Conservation (phyloP, 176 grass and related monocot species). For the Zizania latifolia region DNA sequence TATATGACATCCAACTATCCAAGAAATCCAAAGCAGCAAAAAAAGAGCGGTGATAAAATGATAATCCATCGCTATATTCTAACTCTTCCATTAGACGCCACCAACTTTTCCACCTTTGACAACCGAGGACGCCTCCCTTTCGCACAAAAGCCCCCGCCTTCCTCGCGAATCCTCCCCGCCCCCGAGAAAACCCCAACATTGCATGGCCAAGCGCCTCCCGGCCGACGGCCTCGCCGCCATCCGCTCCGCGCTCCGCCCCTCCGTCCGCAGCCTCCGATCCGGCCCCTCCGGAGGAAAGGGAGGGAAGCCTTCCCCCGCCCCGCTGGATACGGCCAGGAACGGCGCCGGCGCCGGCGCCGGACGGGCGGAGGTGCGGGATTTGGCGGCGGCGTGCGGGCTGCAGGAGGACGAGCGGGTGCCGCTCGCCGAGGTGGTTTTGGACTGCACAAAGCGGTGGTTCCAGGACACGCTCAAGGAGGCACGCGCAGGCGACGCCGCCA, state of each 20-base stretch:
- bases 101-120: constrained; percentile 32
- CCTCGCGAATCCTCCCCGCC: background rate
- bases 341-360: constrained; percentile 26
- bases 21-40: constrained; percentile 7
- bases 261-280: constrained; percentile 5
- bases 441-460: constrained; percentile 89
- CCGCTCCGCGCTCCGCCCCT: constrained; percentile 42
- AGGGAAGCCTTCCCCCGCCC: background rate
- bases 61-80: background rate
- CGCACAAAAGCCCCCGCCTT: constrained; percentile 18
- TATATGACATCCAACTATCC: background rate
- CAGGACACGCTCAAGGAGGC: constrained; percentile 92
- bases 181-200: constrained; percentile 31
- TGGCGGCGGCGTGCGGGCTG: constrained; percentile 39
- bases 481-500: constrained; percentile 61
- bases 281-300: constrained; percentile 18
- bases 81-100: constrained; percentile 21
- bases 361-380: constrained; percentile 26
- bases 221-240: constrained; percentile 31
- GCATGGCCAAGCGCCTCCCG: constrained; percentile 51
- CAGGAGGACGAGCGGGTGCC: constrained; percentile 48
- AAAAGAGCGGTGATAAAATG: background rate
- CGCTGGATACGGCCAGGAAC: constrained; percentile 54
- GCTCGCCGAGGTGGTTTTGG: constrained; percentile 59
- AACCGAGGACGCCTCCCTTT: constrained; percentile 29